Conservation (phyloP, 1,284 basidiomycete genomes). For the Grifola frondosa region DNA sequence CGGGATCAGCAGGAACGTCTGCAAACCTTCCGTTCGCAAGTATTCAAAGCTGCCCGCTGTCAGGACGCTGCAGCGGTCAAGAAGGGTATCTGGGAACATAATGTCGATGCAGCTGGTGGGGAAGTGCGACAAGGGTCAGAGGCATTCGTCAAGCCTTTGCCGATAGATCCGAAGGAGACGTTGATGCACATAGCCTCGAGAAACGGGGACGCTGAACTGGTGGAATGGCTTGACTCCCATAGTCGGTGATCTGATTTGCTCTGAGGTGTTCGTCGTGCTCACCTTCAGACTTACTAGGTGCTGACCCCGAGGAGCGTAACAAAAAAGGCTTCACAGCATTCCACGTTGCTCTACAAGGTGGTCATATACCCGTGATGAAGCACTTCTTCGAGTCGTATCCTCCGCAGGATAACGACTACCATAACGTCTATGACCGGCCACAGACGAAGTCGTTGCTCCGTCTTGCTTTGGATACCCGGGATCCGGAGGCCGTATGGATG, state of each 20-base stretch:
- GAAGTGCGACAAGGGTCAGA: slow-evolving; percentile 61
- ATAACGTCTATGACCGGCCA: slow-evolving; percentile 45
- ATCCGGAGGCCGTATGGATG: slow-evolving; percentile 62
- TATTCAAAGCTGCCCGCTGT: slow-evolving; percentile 61
- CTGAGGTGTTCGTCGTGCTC: neutral
- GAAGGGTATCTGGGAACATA: slow-evolving; percentile 64
- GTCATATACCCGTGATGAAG: slow-evolving; percentile 47
- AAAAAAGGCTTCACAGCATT: slow-evolving; percentile 56
- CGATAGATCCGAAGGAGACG: slow-evolving; percentile 60
- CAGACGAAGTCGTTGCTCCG: slow-evolving; percentile 44
- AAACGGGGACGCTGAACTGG: slow-evolving; percentile 53
- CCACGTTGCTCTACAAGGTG: slow-evolving; percentile 59
- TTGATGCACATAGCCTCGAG: slow-evolving; percentile 63
- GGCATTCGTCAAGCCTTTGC: slow-evolving; percentile 44
- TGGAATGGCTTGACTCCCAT: slow-evolving; percentile 68
- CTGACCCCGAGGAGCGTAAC: slow-evolving; percentile 68
- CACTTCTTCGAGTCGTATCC: slow-evolving; percentile 60
- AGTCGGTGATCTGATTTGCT: slow-evolving; percentile 42
- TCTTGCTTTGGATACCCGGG: slow-evolving; percentile 55
- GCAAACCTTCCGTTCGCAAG: slow-evolving; percentile 55
- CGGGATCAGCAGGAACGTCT: slow-evolving; percentile 45
- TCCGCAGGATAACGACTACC: slow-evolving; percentile 49
- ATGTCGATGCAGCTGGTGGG: slow-evolving; percentile 67
- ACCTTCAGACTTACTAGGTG: slow-evolving; percentile 42
- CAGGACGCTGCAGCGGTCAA: slow-evolving; percentile 54